Conservation (phyloP, 1,284 basidiomycete species). For the Bondarzewia mesenterica region DNA sequence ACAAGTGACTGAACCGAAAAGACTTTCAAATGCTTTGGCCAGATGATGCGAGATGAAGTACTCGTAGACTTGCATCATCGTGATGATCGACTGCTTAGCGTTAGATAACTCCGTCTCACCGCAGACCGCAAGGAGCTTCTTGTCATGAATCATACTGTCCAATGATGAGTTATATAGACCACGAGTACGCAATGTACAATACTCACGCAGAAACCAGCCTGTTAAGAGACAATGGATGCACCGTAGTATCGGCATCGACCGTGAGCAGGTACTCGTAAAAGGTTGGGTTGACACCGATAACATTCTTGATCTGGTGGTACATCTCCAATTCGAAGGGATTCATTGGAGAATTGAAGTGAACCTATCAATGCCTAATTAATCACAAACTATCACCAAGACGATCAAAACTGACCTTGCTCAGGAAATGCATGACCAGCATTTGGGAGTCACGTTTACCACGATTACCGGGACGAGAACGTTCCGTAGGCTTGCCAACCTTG, state of each 20-base stretch:
- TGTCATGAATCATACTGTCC: conserved; percentile 81
- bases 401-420: conserved; percentile 70
- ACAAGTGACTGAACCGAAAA: conserved; percentile 98
- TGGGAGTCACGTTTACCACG: conserved; percentile 96
- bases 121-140: conserved; percentile 89
- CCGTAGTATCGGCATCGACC: conserved; percentile 96
- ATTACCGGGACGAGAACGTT: conserved; percentile 90
- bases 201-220: conserved; percentile 85
- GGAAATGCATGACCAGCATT: conserved; percentile 93
- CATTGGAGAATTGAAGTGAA: conserved; percentile 97
- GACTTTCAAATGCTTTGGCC: conserved; percentile 94
- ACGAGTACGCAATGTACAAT: background rate
- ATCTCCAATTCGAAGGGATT: conserved; percentile 95
- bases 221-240: conserved; percentile 81
- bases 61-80: conserved; percentile 99
- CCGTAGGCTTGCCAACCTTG: conserved; percentile 94
- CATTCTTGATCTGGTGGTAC: conserved; percentile 99
- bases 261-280: conserved; percentile 98
- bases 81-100: conserved; percentile 88
- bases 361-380: conserved; percentile 33
- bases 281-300: conserved; percentile 96
- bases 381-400: background rate
- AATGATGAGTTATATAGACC: background rate
- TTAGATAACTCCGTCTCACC: conserved; percentile 90
- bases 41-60: conserved; percentile 97